Evolutionary conservation across 2,329 filamentous ascomycete genomes (phyloP).

Genomic region (Botrytis medusae): DNA sequence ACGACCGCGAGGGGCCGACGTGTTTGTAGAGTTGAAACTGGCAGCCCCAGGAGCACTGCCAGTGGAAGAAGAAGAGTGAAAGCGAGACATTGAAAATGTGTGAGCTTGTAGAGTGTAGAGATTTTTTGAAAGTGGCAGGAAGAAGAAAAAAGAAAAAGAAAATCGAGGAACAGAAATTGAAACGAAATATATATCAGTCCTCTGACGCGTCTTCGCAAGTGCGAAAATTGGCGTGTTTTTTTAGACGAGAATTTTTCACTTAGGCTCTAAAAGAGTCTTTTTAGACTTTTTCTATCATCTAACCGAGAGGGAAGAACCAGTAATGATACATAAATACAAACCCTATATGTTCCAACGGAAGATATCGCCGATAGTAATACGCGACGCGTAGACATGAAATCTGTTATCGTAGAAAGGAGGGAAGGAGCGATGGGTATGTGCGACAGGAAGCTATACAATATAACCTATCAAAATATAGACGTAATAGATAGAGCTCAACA

Average conservation of each 20-base stretch:
- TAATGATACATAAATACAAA: not conserved
- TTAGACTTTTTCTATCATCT: not conserved
- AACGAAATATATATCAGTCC: not conserved
- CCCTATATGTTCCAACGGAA: not conserved
- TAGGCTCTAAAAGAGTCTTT: not conserved
- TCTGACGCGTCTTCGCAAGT: not conserved
- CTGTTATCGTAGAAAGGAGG: not conserved
- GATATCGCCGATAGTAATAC: too few relatives aligned
- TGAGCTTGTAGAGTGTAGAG: not conserved
- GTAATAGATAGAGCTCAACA: not conserved
- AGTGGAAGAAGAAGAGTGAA: constrained; percentile 14
- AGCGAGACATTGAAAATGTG: constrained; percentile 13
- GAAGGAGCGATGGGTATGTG: not conserved
- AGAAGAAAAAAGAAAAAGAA: constrained; percentile 15
- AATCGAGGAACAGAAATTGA: not conserved
- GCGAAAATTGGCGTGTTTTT: not conserved
- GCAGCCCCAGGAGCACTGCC: constrained; percentile 12
- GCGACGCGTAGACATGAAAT: not conserved
- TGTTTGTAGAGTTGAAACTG: constrained; percentile 7
- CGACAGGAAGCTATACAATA: not conserved
- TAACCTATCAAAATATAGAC: not conserved
- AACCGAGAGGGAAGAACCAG: not conserved
- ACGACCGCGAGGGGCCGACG: constrained; percentile 11
- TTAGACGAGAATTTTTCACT: not conserved
- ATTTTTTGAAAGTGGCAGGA: constrained; percentile 4